Base-by-base conservation (phyloP, 2,329 filamentous ascomycete genomes). In the Cyphellophora attinorum region DNA sequence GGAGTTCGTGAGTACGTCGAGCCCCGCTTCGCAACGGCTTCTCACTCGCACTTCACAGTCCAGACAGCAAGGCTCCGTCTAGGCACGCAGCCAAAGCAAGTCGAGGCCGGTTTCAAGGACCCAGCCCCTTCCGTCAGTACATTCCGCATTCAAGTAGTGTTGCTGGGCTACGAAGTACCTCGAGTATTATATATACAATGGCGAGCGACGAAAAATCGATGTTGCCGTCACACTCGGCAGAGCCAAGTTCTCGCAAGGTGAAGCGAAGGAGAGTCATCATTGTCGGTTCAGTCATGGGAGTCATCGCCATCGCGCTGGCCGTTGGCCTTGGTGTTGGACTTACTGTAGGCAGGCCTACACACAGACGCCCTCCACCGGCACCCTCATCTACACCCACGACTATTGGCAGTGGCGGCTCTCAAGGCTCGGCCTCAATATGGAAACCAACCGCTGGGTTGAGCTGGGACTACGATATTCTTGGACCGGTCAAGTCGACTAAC, bases 401-500 rank as follows among this genome's bases (percentile, higher is more conserved):
- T n/a, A 19, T 30, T 14, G 18, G 21, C 14, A 19, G 12, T 21
- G 28, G 16, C 33, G 19, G 32, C 21, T 25, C 21, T 25, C 8
- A 25, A n/a, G 21, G 8, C 8, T n/a, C 46, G 8, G 41, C 49
- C 27, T 37, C 48, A 37, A 43, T 59, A 19, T 79, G 74, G 75
- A 58, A 65, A 37, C 76, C 76, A 2, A 49, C 52, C 2, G 64
- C 68, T 15, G 67, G 64, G 16, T 56, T 61, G 3, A 64, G 64
- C 3, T 81, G 74, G 74, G 76, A 81, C 48, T 81, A 81, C 34
- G 60, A 77, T 29, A 66, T 81, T 17, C 14, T 19, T 3, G 13
- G 10, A 13, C 53, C 36, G 1, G 14, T 35, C 4, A 27, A 16
- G 11, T 12, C 18, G 11, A 32, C 17, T n/a, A n/a, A n/a, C 10